Conservation (phyloP, 169 alveolate genomes). For the Plasmodium vivax region DNA sequence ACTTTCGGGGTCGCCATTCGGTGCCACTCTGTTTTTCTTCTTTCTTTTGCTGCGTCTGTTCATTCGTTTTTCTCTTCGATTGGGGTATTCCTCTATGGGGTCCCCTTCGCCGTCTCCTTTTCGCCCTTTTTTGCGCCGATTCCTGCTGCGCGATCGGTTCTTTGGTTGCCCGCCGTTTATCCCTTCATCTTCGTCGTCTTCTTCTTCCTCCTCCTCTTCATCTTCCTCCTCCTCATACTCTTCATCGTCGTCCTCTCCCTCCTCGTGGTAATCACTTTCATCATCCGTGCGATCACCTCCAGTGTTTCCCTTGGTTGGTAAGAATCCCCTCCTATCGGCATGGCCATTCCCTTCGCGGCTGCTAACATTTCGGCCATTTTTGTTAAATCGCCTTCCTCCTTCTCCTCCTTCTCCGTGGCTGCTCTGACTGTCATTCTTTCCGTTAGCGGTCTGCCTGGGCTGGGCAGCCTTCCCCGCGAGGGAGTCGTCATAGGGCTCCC, state of each 20-base stretch:
- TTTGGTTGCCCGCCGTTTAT: neutral
- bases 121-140: neutral
- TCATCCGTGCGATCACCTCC: conserved; percentile 19
- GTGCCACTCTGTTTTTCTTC: conserved; percentile 17
- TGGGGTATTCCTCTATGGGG: neutral
- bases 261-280: conserved; percentile 25
- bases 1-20: neutral
- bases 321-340: neutral
- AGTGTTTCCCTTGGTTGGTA: neutral
- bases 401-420: neutral
- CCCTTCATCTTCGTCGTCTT: neutral
- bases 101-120: neutral
- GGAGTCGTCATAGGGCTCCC: neutral
- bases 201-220: neutral
- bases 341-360: neutral
- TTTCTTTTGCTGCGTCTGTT: neutral
- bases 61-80: neutral
- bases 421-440: neutral
- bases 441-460: neutral
- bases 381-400: neutral
- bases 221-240: conserved; percentile 57
- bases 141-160: neutral
- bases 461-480: neutral
- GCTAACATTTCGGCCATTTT: neutral
- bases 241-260: conserved; percentile 42